Conservation (phyloP, 2,329 filamentous ascomycete genomes). For the Sphaerulina vaccinii region DNA sequence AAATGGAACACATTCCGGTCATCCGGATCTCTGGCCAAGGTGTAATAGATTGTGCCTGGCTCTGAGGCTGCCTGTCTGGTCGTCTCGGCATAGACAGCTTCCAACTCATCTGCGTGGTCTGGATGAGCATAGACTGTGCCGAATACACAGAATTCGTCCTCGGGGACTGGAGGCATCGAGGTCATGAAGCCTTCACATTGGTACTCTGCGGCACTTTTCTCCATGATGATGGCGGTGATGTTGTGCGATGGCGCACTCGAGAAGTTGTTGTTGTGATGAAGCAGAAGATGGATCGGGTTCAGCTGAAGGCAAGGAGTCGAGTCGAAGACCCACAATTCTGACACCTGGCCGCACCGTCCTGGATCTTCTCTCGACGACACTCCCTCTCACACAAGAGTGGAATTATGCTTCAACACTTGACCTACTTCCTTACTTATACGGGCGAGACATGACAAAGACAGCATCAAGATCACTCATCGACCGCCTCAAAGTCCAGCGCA, state of each 20-base stretch:
- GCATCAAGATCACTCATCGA: too few species aligned
- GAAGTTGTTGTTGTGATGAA: too few species aligned
- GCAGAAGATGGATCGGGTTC: neutral
- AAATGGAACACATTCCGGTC: conserved; percentile 38
- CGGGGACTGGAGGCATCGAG: conserved; percentile 10
- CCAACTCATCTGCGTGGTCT: conserved; percentile 36
- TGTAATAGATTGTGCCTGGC: conserved; percentile 36
- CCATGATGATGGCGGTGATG: too few species aligned
- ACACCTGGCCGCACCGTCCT: conserved; percentile 4
- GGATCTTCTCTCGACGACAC: neutral
- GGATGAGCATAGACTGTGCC: conserved; percentile 31
- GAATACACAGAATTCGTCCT: conserved; percentile 19
- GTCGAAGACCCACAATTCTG: neutral
- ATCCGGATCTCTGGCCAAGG: conserved; percentile 32
- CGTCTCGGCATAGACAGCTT: conserved; percentile 36
- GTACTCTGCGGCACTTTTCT: conserved; percentile 13
- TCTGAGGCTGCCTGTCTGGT: conserved; percentile 32
- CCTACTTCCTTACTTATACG: too few species aligned
- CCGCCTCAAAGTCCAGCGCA: too few species aligned
- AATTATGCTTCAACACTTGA: too few species aligned
- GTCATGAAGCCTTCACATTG: conserved; percentile 15
- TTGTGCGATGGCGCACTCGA: neutral
- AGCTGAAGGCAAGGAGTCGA: neutral
- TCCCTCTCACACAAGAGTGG: too few species aligned
- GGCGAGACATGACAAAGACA: too few species aligned